phyloP scores from a whole-genome alignment of 2,329 filamentous ascomycete genomes.

The Trichoderma aggressivum region DNA sequence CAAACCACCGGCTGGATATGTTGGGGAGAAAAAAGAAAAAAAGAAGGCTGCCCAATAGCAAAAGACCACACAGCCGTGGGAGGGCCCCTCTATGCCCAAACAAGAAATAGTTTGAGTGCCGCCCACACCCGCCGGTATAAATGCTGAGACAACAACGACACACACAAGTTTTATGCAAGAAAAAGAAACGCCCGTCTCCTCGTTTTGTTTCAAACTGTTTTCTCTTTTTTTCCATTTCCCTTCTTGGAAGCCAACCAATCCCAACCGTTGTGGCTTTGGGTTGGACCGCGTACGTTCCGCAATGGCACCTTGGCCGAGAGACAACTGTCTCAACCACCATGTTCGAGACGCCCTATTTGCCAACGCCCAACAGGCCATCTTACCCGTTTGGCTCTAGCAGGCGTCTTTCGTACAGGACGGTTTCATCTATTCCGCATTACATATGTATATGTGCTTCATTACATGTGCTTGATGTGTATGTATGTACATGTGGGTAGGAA shows the following conservation, averaged over 20 bases:
- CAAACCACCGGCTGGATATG: background rate
- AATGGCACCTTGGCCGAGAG: background rate
- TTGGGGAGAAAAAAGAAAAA: background rate
- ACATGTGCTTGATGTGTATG: background rate
- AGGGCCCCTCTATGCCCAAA: constrained; percentile 3
- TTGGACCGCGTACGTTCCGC: background rate
- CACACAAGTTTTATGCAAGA: background rate
- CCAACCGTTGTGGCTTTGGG: background rate
- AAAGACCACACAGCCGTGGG: background rate
- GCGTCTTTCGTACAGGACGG: background rate
- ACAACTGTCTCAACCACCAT: background rate
- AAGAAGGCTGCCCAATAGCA: background rate
- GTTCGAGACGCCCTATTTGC: background rate
- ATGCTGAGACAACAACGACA: background rate
- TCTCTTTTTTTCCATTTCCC: background rate
- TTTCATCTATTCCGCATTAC: background rate
- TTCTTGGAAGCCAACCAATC: background rate
- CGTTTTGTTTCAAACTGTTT: background rate
- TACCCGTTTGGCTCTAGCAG: background rate
- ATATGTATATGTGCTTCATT: background rate
- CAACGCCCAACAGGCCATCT: background rate
- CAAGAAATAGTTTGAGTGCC: background rate
- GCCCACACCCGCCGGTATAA: background rate
- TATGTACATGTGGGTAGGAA: background rate
- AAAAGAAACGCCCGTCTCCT: background rate